These are phyloP conservation scores for Colletotrichum sublineola DNA, from an alignment of 2,329 filamentous ascomycete genomes.

Conservation along the genomic window DNA sequence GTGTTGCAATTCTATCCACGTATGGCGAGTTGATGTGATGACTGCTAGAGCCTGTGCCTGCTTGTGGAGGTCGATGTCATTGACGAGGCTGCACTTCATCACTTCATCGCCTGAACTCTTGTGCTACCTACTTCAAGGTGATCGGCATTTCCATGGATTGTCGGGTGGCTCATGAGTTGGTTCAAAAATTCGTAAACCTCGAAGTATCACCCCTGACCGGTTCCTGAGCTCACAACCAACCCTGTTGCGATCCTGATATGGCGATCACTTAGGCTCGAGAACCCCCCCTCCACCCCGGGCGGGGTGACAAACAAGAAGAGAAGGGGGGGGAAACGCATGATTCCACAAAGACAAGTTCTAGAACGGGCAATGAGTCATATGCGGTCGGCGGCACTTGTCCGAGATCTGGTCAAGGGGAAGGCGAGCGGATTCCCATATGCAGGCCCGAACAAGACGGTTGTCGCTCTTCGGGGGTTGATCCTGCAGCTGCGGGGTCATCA, in stretches of 20 bases:
- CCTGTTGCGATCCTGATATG: constrained; percentile 9
- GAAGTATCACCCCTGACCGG: constrained; percentile 6
- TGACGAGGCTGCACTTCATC: background rate
- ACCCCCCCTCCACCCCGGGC: background rate
- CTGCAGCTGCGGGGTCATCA: background rate
- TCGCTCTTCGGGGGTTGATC: background rate
- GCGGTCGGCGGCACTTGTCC: constrained; percentile 23
- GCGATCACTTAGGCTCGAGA: constrained; percentile 4
- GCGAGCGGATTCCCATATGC: background rate
- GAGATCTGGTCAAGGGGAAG: constrained; percentile 1
- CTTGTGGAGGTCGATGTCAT: background rate
- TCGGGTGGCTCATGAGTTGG: too few relatives aligned
- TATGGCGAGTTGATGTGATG: background rate
- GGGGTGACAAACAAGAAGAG: background rate
- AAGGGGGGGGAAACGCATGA: background rate
- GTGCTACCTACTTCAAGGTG: background rate
- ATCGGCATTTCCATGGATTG: background rate
- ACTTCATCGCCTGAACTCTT: background rate
- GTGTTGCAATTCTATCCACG: background rate
- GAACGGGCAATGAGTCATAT: constrained; percentile 15
- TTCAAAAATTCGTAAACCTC: background rate
- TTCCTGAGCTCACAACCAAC: background rate
- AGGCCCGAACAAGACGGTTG: background rate
- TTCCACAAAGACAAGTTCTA: background rate
- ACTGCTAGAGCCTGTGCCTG: background rate